Conservation (phyloP, 768 basidiomycete species). For the Favolaschia claudopus region DNA sequence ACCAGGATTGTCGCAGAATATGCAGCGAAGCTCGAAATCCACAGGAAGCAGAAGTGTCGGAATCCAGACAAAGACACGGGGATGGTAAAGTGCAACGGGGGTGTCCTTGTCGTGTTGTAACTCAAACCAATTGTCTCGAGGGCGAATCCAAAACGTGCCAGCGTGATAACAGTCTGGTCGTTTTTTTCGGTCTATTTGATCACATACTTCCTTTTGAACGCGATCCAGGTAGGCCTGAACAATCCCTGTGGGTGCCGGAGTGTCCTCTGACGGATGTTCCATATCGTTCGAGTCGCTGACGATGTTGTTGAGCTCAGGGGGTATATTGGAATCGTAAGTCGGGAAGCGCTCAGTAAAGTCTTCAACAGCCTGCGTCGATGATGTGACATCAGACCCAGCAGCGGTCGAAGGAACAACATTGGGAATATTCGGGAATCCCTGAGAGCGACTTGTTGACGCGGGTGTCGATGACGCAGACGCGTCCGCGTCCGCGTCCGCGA, state of each 20-base stretch:
- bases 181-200: background rate
- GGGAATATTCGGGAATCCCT: too few species aligned
- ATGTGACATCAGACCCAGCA: too few species aligned
- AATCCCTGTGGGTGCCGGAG: background rate
- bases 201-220: background rate
- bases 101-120: background rate
- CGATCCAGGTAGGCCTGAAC: background rate
- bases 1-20: background rate
- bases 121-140: background rate
- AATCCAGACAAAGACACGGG: background rate
- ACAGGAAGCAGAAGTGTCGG: background rate
- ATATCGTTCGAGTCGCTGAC: too few species aligned
- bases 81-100: background rate
- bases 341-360: too few species aligned
- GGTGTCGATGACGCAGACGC: too few species aligned
- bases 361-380: too few species aligned
- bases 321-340: too few species aligned
- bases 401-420: too few species aligned
- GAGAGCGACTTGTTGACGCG: too few species aligned
- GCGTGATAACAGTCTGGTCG: background rate
- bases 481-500: too few species aligned
- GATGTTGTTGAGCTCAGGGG: too few species aligned
- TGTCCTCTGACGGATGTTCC: too few species aligned
- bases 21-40: background rate
- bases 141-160: background rate